Base-by-base conservation (phyloP, 805 yeast species). In the Teunomyces panamensis region DNA sequence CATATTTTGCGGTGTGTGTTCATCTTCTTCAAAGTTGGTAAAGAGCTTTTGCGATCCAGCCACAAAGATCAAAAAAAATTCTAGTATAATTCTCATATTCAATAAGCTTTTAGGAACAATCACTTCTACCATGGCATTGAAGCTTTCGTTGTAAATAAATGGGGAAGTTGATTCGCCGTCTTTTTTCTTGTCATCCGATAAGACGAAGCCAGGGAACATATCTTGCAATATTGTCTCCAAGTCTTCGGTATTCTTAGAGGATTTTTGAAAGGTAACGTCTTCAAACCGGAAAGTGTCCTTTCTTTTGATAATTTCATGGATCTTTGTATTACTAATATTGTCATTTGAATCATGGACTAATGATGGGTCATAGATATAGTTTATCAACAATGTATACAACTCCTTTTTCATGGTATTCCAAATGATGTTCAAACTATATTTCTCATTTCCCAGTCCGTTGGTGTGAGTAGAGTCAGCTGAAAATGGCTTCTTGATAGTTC, bases 61-160 rank as follows among this genome's bases (percentile, higher is more conserved):
- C 24, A 82, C 71, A 58, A 88, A 89, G 9, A 82, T 67, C 42
- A 89, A 73, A 33, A 89, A 81, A 33, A 87, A 84, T 48, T 87
- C 96, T 43, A 89, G 65, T 11, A 90, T 77, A 4, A 87, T 77
- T 53, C 91, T 77, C 85, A 91, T 88, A 57, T 90, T 89, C 65
- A 86, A 83, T 11, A 89, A 77, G 57, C 82, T 83, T 2, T 89
- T 82, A 0, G 83, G 81, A 2, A 87, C 86, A 33, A 89, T 65
- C 3, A 83, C 75, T 50, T 85, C 83, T 45, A 84, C 84, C 54
- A 79, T 77, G 17, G 81, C 73, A 49, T 67, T 69, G 49, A 75
- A 75, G 2, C 79, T 69, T 52, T 83, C 89, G 51, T 75, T 81
- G 37, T 83, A 82, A 39, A 87, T 79, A 55, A 79, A 87, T 5